Percentiles rank a stretch among this genome's conserved stretches.
phyloP scores from a whole-genome alignment of 1,284 basidiomycete genomes.

The Pulchroboletus neoregius region DNA sequence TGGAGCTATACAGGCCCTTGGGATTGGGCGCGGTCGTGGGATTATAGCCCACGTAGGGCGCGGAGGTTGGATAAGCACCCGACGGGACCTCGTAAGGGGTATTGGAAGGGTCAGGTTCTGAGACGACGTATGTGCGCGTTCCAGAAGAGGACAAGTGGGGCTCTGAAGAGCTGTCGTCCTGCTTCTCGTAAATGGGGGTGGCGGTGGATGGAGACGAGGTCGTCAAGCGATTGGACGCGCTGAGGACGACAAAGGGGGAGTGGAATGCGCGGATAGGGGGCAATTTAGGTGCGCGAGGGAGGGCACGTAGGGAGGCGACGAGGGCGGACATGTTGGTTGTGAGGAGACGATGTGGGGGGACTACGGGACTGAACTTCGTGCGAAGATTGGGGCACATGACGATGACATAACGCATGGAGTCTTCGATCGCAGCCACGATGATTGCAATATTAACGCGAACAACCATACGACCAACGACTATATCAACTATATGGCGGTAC shows the following conservation, averaged over 20 bases:
- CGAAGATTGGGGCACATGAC: slow-evolving; percentile 23
- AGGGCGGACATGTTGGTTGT: slow-evolving; percentile 19
- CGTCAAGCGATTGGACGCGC: slow-evolving; percentile 34
- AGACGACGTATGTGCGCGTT: slow-evolving; percentile 60
- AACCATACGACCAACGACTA: not conserved
- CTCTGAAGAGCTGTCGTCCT: slow-evolving; percentile 48
- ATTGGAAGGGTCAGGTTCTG: slow-evolving; percentile 56
- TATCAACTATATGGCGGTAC: not conserved
- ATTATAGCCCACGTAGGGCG: slow-evolving; percentile 46
- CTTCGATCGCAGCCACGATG: slow-evolving; percentile 1
- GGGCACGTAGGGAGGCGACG: slow-evolving; percentile 2
- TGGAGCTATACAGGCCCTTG: slow-evolving; percentile 41
- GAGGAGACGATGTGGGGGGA: no score
- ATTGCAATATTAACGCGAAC: not conserved
- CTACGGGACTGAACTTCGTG: no score
- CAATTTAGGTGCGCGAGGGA: slow-evolving; percentile 3
- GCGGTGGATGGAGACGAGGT: slow-evolving; percentile 23
- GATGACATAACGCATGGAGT: slow-evolving; percentile 24
- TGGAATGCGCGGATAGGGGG: slow-evolving; percentile 46
- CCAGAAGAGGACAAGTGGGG: slow-evolving; percentile 42
- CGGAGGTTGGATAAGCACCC: slow-evolving; percentile 60
- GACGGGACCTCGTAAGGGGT: slow-evolving; percentile 60
- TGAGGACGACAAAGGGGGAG: slow-evolving; percentile 54
- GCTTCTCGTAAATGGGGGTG: slow-evolving; percentile 50
- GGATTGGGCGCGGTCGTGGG: slow-evolving; percentile 39